phyloP scores from a whole-genome alignment of 306 rosid genomes.

The Lathyrus tuberosus region DNA sequence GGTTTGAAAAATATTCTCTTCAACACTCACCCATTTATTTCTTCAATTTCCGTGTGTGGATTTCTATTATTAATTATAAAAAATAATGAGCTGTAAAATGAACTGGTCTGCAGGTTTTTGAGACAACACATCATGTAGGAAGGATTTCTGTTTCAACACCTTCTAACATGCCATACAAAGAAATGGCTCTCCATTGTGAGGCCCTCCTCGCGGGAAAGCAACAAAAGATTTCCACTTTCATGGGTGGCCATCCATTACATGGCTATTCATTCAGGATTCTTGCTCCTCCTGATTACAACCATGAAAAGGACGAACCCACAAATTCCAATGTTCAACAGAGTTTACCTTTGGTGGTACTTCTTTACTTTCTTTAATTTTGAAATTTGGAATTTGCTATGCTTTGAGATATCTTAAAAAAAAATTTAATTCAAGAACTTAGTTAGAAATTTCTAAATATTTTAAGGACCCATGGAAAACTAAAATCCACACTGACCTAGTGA shows the following conservation, averaged over 20 bases:
- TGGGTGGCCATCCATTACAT: slow-evolving; percentile 43
- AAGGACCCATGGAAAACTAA: neutral
- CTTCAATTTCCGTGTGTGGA: neutral
- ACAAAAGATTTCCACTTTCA: slow-evolving; percentile 64
- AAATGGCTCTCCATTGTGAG: slow-evolving; percentile 88
- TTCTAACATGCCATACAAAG: slow-evolving; percentile 70
- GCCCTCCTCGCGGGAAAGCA: slow-evolving; percentile 75
- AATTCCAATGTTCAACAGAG: slow-evolving; percentile 38
- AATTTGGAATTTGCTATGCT: slow-evolving; percentile 12
- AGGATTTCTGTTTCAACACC: slow-evolving; percentile 68
- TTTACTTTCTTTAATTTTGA: slow-evolving; percentile 22
- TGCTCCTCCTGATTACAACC: slow-evolving; percentile 41
- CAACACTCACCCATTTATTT: slow-evolving; percentile 24
- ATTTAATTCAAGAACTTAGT: neutral
- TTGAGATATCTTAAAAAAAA: slow-evolving; percentile 19
- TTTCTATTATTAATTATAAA: neutral
- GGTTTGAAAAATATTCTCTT: slow-evolving; percentile 8
- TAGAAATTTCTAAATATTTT: neutral
- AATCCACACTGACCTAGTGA: neutral
- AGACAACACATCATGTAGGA: slow-evolving; percentile 66
- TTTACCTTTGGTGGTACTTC: slow-evolving; percentile 59
- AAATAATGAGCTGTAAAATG: neutral
- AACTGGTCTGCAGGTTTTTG: slow-evolving; percentile 56
- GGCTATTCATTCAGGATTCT: slow-evolving; percentile 46
- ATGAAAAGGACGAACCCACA: slow-evolving; percentile 39